phyloP scores from a whole-genome alignment of 208 protist species.

The Porcisia hertigi region DNA sequence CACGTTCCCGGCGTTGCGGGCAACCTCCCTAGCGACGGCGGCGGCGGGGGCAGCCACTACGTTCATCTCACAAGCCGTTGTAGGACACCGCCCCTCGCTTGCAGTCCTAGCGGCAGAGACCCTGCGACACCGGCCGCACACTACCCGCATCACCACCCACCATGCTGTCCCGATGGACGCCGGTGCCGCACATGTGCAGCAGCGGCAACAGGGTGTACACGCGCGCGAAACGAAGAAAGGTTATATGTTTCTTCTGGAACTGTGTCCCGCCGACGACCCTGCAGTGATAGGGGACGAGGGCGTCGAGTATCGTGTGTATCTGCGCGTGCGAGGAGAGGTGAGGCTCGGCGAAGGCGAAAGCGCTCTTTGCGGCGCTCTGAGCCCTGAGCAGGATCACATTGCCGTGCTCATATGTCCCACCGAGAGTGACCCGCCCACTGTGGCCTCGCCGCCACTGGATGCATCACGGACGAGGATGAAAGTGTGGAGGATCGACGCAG shows the following conservation, averaged over 20 bases:
- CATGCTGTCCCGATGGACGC: not conserved
- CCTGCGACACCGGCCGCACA: not conserved
- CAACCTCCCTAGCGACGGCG: not conserved
- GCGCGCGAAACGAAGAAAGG: not conserved
- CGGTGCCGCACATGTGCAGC: not conserved
- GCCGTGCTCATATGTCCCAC: constrained; percentile 22
- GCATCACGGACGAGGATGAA: constrained; percentile 19
- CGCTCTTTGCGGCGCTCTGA: constrained; percentile 20
- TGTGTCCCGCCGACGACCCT: constrained; percentile 12
- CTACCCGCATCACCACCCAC: not conserved
- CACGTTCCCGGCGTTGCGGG: not conserved
- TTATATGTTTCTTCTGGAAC: constrained; percentile 25
- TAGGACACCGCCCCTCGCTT: not conserved
- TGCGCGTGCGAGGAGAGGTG: constrained; percentile 23
- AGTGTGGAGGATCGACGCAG: constrained; percentile 19
- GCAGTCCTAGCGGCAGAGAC: not conserved
- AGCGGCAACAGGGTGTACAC: not conserved
- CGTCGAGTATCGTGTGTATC: constrained; percentile 5
- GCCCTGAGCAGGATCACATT: constrained; percentile 13
- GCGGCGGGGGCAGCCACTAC: not conserved
- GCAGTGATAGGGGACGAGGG: not conserved
- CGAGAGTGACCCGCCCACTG: not conserved
- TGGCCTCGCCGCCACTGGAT: not conserved
- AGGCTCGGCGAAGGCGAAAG: constrained; percentile 25
- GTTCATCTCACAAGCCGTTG: not conserved